A percentile compares a stretch with the other conserved stretches of the same genome.
phyloP scores from a whole-genome alignment of 208 protist species.

The Leishmania turanica region DNA sequence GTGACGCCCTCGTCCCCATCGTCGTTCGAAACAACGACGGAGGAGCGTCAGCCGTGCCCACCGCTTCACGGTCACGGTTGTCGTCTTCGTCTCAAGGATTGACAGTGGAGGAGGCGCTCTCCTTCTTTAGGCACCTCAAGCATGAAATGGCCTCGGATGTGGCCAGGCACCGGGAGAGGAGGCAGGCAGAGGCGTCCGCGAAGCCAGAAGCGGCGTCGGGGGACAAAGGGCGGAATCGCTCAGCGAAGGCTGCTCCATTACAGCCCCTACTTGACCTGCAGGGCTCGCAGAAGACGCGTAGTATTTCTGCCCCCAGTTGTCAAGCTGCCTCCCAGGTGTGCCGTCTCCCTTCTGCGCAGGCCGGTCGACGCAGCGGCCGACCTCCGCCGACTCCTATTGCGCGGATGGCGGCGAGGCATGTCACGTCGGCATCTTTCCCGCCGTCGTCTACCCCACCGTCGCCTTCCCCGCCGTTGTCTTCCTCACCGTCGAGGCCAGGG shows the following conservation, averaged over 20 bases:
- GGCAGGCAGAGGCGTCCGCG: neutral
- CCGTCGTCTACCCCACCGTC: conserved; percentile 3
- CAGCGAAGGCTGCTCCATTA: neutral
- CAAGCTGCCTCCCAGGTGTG: neutral
- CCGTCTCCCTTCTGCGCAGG: neutral
- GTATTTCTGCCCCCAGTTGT: neutral
- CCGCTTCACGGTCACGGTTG: neutral
- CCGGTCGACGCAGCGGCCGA: neutral
- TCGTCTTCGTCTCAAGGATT: neutral
- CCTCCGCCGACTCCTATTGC: neutral
- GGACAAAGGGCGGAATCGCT: neutral
- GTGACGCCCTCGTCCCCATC: neutral
- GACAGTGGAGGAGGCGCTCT: conserved; percentile 21
- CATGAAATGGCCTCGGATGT: neutral
- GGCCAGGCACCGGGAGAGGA: neutral
- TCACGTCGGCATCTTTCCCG: neutral
- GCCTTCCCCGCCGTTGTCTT: neutral
- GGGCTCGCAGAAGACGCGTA: neutral
- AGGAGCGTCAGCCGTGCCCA: neutral
- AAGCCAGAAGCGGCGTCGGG: neutral
- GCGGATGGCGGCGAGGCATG: neutral
- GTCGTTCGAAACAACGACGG: neutral
- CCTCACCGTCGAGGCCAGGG: neutral
- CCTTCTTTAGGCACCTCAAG: conserved; percentile 17
- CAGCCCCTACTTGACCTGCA: neutral